phyloP scores from a whole-genome alignment of 148 eudicot species.

The Cornus florida region DNA sequence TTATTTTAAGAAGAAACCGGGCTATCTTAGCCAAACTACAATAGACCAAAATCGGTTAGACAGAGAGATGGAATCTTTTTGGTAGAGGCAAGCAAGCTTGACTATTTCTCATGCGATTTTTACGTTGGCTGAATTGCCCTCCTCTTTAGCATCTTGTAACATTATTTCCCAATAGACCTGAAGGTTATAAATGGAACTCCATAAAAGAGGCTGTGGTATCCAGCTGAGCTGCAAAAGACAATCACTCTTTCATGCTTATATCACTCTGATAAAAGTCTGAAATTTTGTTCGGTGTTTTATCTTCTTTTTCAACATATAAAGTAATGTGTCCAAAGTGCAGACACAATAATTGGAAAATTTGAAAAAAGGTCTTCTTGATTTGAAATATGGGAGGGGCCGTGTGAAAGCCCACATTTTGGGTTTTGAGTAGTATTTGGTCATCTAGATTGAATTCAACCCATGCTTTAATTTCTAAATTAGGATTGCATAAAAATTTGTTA shows the following conservation, averaged over 20 bases:
- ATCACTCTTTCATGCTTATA: no score
- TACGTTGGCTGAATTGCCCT: no score
- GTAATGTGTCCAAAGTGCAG: slow-evolving; percentile 10
- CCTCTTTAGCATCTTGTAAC: no score
- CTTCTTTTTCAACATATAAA: not conserved
- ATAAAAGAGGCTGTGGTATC: not conserved
- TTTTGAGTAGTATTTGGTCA: no score
- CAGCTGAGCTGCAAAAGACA: not conserved
- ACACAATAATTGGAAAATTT: slow-evolving; percentile 12
- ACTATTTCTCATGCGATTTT: no score
- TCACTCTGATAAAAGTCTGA: not conserved
- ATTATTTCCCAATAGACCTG: no score
- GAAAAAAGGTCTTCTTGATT: not conserved
- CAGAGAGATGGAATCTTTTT: not conserved
- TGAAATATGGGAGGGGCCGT: not conserved
- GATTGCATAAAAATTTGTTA: no score
- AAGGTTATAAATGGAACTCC: not conserved
- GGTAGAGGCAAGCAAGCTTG: no score
- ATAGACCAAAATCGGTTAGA: not conserved
- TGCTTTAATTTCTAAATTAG: no score
- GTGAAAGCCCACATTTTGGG: not conserved
- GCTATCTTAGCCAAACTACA: not conserved
- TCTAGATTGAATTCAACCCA: no score
- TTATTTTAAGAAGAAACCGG: no score
- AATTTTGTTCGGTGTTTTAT: not conserved